phyloP scores from a whole-genome alignment of 371 early-diverging fungal genomes.

The Apophysomyces sp. region DNA sequence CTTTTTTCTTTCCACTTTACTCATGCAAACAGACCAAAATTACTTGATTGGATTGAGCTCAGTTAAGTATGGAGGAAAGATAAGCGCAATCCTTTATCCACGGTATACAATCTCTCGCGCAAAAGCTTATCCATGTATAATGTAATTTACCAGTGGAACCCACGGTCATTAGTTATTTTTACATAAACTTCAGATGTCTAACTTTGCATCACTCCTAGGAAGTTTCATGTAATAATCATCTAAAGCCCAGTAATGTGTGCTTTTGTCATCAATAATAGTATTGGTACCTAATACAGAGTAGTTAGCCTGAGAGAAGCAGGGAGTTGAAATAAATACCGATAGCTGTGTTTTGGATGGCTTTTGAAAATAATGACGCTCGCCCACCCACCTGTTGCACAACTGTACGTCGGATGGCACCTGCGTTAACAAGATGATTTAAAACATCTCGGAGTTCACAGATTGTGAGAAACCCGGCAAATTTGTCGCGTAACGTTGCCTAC shows the following conservation, averaged over 20 bases:
- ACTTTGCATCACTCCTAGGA: too few species aligned
- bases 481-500: not conserved
- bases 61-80: too few species aligned
- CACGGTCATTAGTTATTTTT: too few species aligned
- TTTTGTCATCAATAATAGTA: constrained; percentile 78
- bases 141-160: too few species aligned
- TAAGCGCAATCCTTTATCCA: too few species aligned
- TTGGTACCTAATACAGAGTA: constrained; percentile 69
- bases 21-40: too few species aligned
- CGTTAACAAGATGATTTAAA: not conserved
- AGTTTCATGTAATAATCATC: not conserved
- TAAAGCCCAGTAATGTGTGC: not conserved
- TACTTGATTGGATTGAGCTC: too few species aligned
- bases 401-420: not conserved
- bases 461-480: not conserved
- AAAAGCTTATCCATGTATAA: too few species aligned
- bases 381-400: not conserved
- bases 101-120: too few species aligned
- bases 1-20: too few species aligned
- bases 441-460: not conserved
- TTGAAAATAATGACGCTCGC: not conserved
- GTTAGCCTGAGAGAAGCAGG: not conserved
- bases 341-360: not conserved
- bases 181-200: too few species aligned
- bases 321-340: not conserved